Evolutionary conservation across 1,139 yeast genomes (phyloP), one percentile per base, ranked within the genome.

Genomic region (Nakaseomyces bracarensis): DNA sequence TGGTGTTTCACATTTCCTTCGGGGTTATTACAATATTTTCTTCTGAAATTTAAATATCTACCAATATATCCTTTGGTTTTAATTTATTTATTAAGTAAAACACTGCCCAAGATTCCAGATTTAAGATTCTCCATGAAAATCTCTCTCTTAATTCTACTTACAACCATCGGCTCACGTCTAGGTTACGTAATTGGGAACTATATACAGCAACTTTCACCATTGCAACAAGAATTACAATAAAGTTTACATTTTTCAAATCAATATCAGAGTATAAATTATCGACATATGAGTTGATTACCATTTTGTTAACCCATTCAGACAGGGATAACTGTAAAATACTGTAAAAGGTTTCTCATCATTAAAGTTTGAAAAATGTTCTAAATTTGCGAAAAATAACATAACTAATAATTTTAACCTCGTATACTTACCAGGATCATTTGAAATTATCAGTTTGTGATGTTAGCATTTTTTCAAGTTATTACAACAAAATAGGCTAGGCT

Each of bases 281-380:
- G 57, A 50, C 58, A 53, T 45, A 43, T 44, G 50, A 41, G 51
- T 42, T 36, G 29, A 46, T 49, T 49, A 48, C 50, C 52, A 46
- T 48, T 49, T 45, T 46, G 31, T 37, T 37, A 42, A 44, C 55
- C 53, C 55, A 49, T 52, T 53, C 58, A 53, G 58, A 53, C 58
- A 53, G 58, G 58, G 58, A 53, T 53, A 53, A 53, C 58, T 53
- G 58, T 50, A 46, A 39, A 43, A 40, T 41, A 44, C 21, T 34
- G 36, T 38, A 43, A 52, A 49, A 48, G 37, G 44, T 46, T 53
- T 53, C 50, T 53, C 58, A 53, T 53, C 58, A 53, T 51, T 41
- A 39, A 36, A 46, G 36, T 29, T 23, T 38, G 31, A 30, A n/a
- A 38, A 5, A 14, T 4, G 9, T 7, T 19, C 5, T 23, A 8